Evolutionary conservation across 2,329 filamentous ascomycete genomes (phyloP).

Genomic region (Clonostachys rhizophaga): DNA sequence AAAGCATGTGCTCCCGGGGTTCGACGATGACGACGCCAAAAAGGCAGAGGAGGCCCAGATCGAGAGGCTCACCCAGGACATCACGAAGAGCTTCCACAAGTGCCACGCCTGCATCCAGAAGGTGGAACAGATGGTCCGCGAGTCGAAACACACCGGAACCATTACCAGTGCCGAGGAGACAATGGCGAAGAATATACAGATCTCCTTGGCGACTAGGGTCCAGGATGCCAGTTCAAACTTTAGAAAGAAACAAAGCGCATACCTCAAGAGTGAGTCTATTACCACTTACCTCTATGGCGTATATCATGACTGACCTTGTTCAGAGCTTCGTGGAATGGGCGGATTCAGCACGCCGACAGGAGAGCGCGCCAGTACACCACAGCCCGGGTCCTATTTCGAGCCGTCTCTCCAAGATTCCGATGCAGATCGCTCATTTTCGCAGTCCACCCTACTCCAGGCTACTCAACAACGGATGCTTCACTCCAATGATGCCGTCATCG

Average conservation of each 20-base stretch:
- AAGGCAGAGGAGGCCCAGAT: slow-evolving; percentile 84
- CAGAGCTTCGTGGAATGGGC: slow-evolving; percentile 71
- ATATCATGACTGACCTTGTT: slow-evolving; percentile 2
- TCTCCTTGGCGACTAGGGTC: slow-evolving; percentile 80
- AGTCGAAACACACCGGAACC: slow-evolving; percentile 67
- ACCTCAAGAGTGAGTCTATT: slow-evolving; percentile 72
- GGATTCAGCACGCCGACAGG: slow-evolving; percentile 36
- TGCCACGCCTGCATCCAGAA: slow-evolving; percentile 87
- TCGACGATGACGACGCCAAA: slow-evolving; percentile 92
- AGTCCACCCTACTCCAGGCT: slow-evolving; percentile 80
- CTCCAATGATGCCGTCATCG: slow-evolving; percentile 78
- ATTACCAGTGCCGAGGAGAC: slow-evolving; percentile 82
- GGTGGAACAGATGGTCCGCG: slow-evolving; percentile 81
- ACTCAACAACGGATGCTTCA: slow-evolving; percentile 61
- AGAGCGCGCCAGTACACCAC: slow-evolving; percentile 50
- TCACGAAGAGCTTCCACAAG: slow-evolving; percentile 83
- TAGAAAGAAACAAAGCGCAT: slow-evolving; percentile 94
- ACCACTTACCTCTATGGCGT: not conserved
- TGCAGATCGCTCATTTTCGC: slow-evolving; percentile 86
- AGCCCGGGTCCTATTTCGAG: slow-evolving; percentile 61
- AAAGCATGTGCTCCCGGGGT: slow-evolving; percentile 93
- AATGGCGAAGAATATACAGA: slow-evolving; percentile 95
- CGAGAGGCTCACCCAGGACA: slow-evolving; percentile 82
- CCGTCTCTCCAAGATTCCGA: slow-evolving; percentile 91
- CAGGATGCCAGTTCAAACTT: slow-evolving; percentile 91